Base-by-base conservation (phyloP, 2,329 filamentous ascomycete genomes). In the Myriosclerotinia duriaeana region DNA sequence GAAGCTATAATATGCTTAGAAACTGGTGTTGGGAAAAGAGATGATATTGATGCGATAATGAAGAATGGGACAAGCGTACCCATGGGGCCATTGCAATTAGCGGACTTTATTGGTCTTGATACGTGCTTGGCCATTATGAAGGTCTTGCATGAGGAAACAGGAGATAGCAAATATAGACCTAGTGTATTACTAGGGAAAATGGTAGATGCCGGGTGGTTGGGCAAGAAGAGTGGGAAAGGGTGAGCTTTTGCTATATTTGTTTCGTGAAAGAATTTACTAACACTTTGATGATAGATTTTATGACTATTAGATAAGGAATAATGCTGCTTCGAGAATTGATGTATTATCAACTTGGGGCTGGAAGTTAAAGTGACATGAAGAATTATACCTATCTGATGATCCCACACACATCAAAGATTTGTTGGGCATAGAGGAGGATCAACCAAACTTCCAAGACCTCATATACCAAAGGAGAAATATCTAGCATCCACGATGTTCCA, bases 1-100 rank as follows among this genome's bases (percentile, higher is more conserved):
- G 95, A 99, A 80, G 95, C 96, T 11, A 84, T 99, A 72, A 94
- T 97, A 71, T 99, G 95, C 78, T 83, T 99, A 17, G 95, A 99
- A 80, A 97, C 95, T 0, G 91, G 92, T 3, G 88, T 99, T 0
- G 95, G 95, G 22, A 85, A 87, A 70, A 89, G 91, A 72, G 93
- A 98, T 75, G 91, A 94, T 70, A 99, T 99, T 71, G 95, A 99
- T 76, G 89, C 85, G 71, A 99, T 99, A 74, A 99, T 99, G 95
- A 98, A 97, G 85, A 97, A 97, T 74, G 95, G 95, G 56, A 99
- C 95, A 30, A 97, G 97, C 76, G 95, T 99, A 52, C 95, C 95
- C 34, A 99, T 99, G 95, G 95, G 95, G 0, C 95, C 95, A 12
- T 82, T 99, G 71, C 89, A 93, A 74, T 80, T 99, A 74, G 95